Percentiles rank a stretch among this genome's conserved stretches.
Evolutionary conservation across 1,139 yeast genomes (phyloP).

Genomic region (Magnusiomyces sp.): DNA sequence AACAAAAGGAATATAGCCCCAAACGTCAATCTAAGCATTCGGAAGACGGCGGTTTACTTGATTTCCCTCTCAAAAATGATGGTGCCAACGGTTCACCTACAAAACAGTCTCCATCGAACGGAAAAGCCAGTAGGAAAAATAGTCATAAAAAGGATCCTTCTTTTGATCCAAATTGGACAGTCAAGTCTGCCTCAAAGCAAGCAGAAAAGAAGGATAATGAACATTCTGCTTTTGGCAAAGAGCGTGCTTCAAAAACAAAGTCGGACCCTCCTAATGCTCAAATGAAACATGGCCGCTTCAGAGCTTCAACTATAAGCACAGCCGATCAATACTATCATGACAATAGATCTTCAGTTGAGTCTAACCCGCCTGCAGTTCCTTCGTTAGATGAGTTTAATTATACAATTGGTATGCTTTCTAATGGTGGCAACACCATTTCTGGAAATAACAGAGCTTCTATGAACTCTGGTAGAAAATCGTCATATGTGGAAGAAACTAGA

Average conservation of each 20-base stretch:
- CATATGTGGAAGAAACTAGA: constrained; percentile 13
- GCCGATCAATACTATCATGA: constrained; percentile 1
- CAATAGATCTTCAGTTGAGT: neutral
- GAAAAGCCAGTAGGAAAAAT: constrained; percentile 1
- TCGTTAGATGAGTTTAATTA: neutral
- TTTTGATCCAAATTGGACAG: constrained; percentile 23
- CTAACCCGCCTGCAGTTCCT: neutral
- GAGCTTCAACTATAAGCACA: neutral
- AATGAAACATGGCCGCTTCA: constrained; percentile 6
- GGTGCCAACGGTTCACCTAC: neutral
- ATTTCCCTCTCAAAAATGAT: neutral
- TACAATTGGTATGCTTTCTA: too few species aligned
- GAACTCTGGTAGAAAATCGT: constrained; percentile 6
- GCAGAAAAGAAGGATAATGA: neutral
- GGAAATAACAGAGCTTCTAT: neutral
- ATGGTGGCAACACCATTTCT: neutral
- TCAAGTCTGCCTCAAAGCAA: constrained; percentile 6
- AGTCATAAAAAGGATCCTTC: constrained; percentile 18
- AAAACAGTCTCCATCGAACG: neutral
- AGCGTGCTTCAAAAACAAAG: neutral
- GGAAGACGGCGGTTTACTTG: too few species aligned
- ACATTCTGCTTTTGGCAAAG: neutral
- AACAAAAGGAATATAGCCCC: too few species aligned
- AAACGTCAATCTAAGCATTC: too few species aligned
- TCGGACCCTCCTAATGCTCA: constrained; percentile 8